Conservation (phyloP, 805 yeast species). For the Sporopachydermia quercuum region DNA sequence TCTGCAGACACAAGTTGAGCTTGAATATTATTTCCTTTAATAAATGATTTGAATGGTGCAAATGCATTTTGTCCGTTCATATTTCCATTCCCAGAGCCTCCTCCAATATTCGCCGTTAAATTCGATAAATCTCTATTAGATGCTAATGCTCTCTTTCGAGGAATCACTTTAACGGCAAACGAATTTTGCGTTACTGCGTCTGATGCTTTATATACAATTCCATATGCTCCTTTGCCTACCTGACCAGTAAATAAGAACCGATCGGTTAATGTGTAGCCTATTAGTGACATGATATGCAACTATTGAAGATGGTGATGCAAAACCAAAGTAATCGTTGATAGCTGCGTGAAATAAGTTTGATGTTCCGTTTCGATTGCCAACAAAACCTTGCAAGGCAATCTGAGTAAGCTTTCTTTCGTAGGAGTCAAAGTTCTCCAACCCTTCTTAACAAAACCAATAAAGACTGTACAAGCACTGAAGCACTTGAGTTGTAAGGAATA, state of each 20-base stretch:
- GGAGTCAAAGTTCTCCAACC: too few species aligned
- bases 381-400: too few species aligned
- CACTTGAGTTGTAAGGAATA: too few species aligned
- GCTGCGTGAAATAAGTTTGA: too few species aligned
- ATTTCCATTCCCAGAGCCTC: conserved; percentile 9
- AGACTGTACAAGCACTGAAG: too few species aligned
- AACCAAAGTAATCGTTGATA: too few species aligned
- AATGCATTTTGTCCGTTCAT: conserved; percentile 13
- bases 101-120: conserved; percentile 8
- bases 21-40: conserved; percentile 11
- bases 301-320: too few species aligned
- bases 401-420: too few species aligned
- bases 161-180: conserved; percentile 60
- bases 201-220: conserved; percentile 57
- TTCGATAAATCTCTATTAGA: conserved; percentile 19
- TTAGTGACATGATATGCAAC: background rate
- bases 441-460: too few species aligned
- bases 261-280: background rate
- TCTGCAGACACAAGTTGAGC: conserved; percentile 16
- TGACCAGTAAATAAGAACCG: conserved; percentile 11
- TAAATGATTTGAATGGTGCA: conserved; percentile 16
- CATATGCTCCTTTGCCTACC: conserved; percentile 79
- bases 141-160: conserved; percentile 27
- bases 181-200: conserved; percentile 33
- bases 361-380: too few species aligned